Conservation (phyloP, 129 eudicot species). For the Smallanthus sonchifolius region DNA sequence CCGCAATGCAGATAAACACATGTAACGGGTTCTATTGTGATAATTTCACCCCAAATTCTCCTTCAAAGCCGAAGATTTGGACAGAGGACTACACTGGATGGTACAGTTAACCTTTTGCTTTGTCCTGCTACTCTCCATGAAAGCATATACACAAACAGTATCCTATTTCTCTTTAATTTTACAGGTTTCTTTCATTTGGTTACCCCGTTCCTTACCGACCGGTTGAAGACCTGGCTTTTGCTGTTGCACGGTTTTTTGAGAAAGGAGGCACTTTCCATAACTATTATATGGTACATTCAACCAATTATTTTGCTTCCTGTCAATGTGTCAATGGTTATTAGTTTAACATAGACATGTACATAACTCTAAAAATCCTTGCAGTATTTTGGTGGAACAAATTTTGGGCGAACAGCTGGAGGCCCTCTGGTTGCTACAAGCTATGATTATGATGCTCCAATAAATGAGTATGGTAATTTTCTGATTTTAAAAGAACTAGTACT, state of each 20-base stretch:
- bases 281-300: conserved; percentile 64
- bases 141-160: neutral
- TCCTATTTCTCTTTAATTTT: neutral
- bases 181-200: conserved; percentile 84
- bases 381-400: conserved; percentile 92
- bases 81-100: conserved; percentile 86
- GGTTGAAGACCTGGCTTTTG: conserved; percentile 76
- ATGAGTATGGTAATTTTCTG: conserved; percentile 64
- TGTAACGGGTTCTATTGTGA: conserved; percentile 87
- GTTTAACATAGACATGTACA: neutral
- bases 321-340: neutral
- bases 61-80: conserved; percentile 75
- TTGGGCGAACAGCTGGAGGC: conserved; percentile 87
- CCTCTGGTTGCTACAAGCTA: conserved; percentile 83
- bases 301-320: neutral
- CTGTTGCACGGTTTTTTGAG: conserved; percentile 70
- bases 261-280: conserved; percentile 81
- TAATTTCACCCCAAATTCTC: conserved; percentile 60
- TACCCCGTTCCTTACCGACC: conserved; percentile 76
- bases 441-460: conserved; percentile 83
- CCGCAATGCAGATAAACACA: conserved; percentile 62
- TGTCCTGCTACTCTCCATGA: neutral
- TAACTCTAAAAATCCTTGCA: conserved; percentile 11
- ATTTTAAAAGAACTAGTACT: neutral
- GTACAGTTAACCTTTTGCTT: conserved; percentile 28